A percentile compares a stretch with the other conserved stretches of the same genome.
Evolutionary conservation across 257 asterid species (phyloP).

Genomic region (Plantago elongata): DNA sequence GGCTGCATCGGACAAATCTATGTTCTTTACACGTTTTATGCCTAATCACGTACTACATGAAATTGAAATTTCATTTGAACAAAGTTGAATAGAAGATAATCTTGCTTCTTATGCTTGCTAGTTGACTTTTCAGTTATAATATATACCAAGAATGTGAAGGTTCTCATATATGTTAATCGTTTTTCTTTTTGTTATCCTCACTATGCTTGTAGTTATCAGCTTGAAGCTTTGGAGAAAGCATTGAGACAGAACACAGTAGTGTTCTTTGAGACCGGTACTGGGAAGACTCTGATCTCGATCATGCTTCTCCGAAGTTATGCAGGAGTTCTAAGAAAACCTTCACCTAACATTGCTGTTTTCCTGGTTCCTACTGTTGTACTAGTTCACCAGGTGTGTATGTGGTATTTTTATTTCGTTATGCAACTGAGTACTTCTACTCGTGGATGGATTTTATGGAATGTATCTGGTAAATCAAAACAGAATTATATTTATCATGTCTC

Average conservation of each 20-base stretch:
- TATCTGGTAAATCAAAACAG: not conserved
- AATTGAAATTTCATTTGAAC: not conserved
- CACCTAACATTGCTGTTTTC: conserved; percentile 58
- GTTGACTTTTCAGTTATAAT: too few species aligned
- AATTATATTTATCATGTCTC: not conserved
- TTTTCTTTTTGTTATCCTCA: conserved; percentile 5
- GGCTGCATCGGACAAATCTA: not conserved
- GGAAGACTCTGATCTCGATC: conserved; percentile 71
- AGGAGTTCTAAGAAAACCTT: conserved; percentile 49
- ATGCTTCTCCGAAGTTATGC: conserved; percentile 81
- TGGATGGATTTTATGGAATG: not conserved
- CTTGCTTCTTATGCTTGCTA: not conserved
- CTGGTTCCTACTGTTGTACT: conserved; percentile 80
- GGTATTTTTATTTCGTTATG: conserved; percentile 4
- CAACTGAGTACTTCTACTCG: not conserved
- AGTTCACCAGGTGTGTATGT: conserved; percentile 65
- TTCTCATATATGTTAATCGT: not conserved
- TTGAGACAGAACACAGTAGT: conserved; percentile 62
- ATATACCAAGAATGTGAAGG: not conserved
- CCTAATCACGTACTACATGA: not conserved
- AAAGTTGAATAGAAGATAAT: not conserved
- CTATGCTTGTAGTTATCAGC: conserved; percentile 52
- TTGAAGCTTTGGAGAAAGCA: conserved; percentile 74
- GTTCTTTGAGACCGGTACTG: conserved; percentile 78
- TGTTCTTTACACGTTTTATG: not conserved